Percentiles rank a stretch among this genome's conserved stretches.
These are phyloP conservation scores for Phalaenopsis hybrid DNA, from an alignment of 116 monocot genomes.

Conservation along the genomic window DNA sequence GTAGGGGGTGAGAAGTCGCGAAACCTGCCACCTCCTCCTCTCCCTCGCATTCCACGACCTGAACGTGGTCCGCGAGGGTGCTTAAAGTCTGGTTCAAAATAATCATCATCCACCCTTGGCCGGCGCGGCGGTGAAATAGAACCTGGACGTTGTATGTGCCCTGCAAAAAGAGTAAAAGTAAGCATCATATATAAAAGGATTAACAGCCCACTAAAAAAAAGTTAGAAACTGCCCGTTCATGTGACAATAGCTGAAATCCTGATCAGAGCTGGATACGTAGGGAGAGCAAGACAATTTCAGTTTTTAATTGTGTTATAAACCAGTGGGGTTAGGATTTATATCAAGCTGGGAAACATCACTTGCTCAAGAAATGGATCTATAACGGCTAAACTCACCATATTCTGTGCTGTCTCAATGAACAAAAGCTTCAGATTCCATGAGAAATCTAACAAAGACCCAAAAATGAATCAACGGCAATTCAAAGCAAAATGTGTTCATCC, in stretches of 20 bases:
- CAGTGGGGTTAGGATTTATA: not conserved
- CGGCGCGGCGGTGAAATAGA: slow-evolving; percentile 43
- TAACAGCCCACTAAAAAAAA: not conserved
- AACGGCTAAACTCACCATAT: not conserved
- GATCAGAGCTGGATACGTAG: not conserved
- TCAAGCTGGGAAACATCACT: not conserved
- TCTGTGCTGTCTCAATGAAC: not conserved
- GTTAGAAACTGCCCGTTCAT: slow-evolving; percentile 2
- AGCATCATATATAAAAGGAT: not conserved
- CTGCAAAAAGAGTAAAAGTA: slow-evolving; percentile 27
- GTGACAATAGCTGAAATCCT: not conserved
- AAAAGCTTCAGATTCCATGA: not conserved
- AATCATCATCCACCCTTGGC: slow-evolving; percentile 20
- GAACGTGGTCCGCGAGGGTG: slow-evolving; percentile 13
- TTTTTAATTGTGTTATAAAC: not conserved
- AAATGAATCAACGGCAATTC: not conserved
- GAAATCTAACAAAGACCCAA: not conserved
- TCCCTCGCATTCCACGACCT: slow-evolving; percentile 39
- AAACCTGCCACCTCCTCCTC: slow-evolving; percentile 39
- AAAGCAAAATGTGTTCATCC: not conserved
- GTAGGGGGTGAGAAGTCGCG: slow-evolving; percentile 23
- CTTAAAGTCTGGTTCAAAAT: slow-evolving; percentile 28
- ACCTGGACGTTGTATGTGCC: slow-evolving; percentile 39
- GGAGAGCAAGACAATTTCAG: not conserved
- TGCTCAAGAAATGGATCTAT: not conserved